These are phyloP conservation scores for Fomitopsis pinicola DNA, from an alignment of 1,284 basidiomycete species.

Conservation along the genomic window DNA sequence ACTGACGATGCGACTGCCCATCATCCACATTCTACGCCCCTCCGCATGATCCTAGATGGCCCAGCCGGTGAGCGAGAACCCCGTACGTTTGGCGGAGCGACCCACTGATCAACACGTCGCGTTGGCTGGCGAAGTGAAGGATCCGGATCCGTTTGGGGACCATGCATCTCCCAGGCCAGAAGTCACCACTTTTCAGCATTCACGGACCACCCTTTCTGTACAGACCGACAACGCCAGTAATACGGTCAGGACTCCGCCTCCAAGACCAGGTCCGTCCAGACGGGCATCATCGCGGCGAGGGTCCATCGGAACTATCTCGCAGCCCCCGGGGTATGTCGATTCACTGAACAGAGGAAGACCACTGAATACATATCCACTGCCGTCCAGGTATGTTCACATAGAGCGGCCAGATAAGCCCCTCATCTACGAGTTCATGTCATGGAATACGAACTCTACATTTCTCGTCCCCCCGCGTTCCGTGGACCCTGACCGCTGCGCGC, in stretches of 20 bases:
- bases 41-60: background rate
- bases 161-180: background rate
- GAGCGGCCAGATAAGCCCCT: slow-evolving; percentile 29
- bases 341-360: background rate
- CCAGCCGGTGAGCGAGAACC: background rate
- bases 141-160: slow-evolving; percentile 8
- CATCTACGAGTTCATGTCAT: slow-evolving; percentile 35
- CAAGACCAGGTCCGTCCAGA: background rate
- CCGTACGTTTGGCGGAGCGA: background rate
- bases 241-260: background rate
- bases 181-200: too few species aligned
- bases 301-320: background rate
- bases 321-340: slow-evolving; percentile 3
- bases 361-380: background rate
- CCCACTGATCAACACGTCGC: background rate
- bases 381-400: slow-evolving; percentile 17
- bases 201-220: too few species aligned
- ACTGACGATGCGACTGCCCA: background rate
- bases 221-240: too few species aligned
- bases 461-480: slow-evolving; percentile 30
- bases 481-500: slow-evolving; percentile 25
- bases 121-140: background rate
- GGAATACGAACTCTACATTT: slow-evolving; percentile 31
- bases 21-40: background rate
- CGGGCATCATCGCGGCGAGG: background rate